Conservation (phyloP, 805 yeast genomes). For the Blastobotrys attinorum region DNA sequence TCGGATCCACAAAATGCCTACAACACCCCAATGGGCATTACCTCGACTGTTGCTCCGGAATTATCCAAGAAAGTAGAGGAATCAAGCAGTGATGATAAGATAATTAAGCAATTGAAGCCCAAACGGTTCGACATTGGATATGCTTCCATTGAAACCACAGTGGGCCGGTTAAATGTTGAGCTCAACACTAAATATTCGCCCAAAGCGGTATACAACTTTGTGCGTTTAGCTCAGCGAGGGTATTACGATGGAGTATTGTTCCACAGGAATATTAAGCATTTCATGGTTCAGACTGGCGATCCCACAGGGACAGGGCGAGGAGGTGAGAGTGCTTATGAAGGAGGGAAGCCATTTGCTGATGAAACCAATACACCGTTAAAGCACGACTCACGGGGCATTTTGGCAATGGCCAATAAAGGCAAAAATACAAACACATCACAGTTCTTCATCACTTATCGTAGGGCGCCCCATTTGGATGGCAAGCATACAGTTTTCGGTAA, state of each 20-base stretch:
- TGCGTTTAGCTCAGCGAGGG: constrained; percentile 24
- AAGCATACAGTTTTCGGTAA: constrained; percentile 74
- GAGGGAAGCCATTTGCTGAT: constrained; percentile 27
- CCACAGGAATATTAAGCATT: constrained; percentile 26
- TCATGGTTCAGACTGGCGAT: constrained; percentile 32
- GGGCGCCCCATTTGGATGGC: constrained; percentile 67
- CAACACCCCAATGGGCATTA: constrained; percentile 22
- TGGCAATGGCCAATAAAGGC: constrained; percentile 91
- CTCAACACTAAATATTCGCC: constrained; percentile 22
- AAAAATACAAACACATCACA: constrained; percentile 91
- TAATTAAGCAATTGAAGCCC: constrained; percentile 21
- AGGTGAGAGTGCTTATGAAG: constrained; percentile 48
- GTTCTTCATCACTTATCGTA: constrained; percentile 72
- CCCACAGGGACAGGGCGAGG: constrained; percentile 30
- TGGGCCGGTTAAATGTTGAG: constrained; percentile 21
- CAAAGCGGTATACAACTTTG: constrained; percentile 24
- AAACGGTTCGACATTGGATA: constrained; percentile 23
- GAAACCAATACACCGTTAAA: constrained; percentile 38
- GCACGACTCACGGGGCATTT: constrained; percentile 71
- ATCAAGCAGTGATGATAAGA: too few relatives aligned
- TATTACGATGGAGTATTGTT: constrained; percentile 26
- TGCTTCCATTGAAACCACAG: constrained; percentile 22
- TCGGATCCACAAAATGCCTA: constrained; percentile 10
- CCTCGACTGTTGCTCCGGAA: constrained; percentile 25
- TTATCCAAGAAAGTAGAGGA: constrained; percentile 23